Base-by-base conservation (phyloP, 139 green algal species). In the Closterium sp. region DNA sequence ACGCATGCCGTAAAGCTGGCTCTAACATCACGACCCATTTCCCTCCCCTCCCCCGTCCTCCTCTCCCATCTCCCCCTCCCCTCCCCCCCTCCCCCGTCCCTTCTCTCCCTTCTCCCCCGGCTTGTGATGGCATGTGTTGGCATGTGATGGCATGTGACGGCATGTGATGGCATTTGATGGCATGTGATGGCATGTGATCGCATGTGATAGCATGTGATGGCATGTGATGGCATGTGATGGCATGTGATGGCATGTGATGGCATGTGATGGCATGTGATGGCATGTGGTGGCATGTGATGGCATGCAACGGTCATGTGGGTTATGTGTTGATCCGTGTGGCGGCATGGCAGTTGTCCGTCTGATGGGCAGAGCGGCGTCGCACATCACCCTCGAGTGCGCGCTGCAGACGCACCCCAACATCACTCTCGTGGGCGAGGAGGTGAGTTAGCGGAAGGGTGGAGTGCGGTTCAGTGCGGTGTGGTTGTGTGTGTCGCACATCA, bases 301-400 rank as follows among this genome's bases (percentile, higher is more conserved):
- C 55, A 1, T 76, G 55, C 4, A 19, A 76, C 1, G 55, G 43
- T 16, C 12, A 3, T 1, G 5, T 76, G 55, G 12, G 55, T 7
- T 19, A 19, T 28, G 25, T 6, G 0, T 28, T 76, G 0, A 19
- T 76, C 55, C 55, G 25, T 19, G 55, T 76, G 55, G 55, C 55
- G 55, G 55, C 55, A 76, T 19, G 55, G 86, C 91, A 93, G 91
- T 97, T 88, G 88, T 97, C n/a, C 90, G 95, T 16, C 90, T 97
- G 1, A 97, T 97, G 95, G 95, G 95, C 23, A 92, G 96, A 28
- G 84, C 92, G 4, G 95, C 96, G 31, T 95, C 90, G 19, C 96
- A 97, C 91, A 93, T 97, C 33, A 96, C 96, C 30, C 95, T 97
- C 76, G 96, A 97, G 91, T 94, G 90, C 84, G 96, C 96, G 34